Evolutionary conservation across 1,284 basidiomycete species (phyloP), one percentile per base, ranked within the genome.

Genomic region (Rhizoctonia solani): DNA sequence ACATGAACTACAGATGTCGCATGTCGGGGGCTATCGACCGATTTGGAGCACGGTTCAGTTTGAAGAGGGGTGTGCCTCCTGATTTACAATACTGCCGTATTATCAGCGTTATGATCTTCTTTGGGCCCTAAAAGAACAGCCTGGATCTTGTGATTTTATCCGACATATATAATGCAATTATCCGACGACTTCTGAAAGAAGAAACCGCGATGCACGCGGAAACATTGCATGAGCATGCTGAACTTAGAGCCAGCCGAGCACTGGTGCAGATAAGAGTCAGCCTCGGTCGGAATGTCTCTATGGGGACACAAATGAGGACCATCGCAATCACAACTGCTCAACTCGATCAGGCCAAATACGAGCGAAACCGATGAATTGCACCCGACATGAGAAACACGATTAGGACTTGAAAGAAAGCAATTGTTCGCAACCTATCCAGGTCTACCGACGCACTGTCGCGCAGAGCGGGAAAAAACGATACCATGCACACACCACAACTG

Each of bases 401-500:
- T 37, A 39, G 32, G 41, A 37, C 41, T 14, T 25, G 30, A n/a
- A 53, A 29, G 25, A 65, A 65, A 65, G 52, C 61, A 37, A 52
- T n/a, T 19, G 32, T 30, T n/a, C 14, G 34, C 37, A 54, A 46
- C 42, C 50, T 27, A 32, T 52, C 52, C 52, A 30, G 19, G 39
- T 66, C 52, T 53, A 34, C 61, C 42, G 80, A 82, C 5, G 83
- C 87, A 72, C 72, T 83, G 67, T 81, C 79, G 47, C 68, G 70
- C 69, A 78, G 78, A 13, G 76, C 76, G n/a, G n/a, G 49, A 75
- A 73, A 23, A 71, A 67, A 9, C 74, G 73, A 21, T 68, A 66
- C 6, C 78, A 78, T 37, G 77, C 74, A 50, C 80, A 79, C 87
- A 25, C 85, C 87, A 73, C 79, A 88, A 49, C 82, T 79, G 72